A percentile compares a stretch with the other conserved stretches of the same genome.
phyloP scores from a whole-genome alignment of 805 yeast species.

The Candida silvatica region DNA sequence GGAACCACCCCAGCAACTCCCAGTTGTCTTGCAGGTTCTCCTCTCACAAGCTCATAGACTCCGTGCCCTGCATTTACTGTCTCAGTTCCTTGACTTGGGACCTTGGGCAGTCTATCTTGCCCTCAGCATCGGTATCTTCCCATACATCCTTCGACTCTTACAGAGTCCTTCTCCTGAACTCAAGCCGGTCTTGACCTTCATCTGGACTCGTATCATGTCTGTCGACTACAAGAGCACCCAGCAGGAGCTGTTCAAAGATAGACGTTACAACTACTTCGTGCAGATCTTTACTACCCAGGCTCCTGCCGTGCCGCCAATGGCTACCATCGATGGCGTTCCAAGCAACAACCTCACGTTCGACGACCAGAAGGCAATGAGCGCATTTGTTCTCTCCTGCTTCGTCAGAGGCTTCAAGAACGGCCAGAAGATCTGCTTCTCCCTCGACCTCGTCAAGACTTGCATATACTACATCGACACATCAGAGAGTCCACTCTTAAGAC shows the following conservation, averaged over 20 bases:
- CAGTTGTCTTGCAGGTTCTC: constrained; percentile 86
- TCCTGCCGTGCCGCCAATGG: constrained; percentile 8
- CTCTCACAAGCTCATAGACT: constrained; percentile 91
- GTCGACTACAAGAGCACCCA: constrained; percentile 88
- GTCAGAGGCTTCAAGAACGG: constrained; percentile 74
- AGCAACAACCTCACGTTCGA: constrained; percentile 32
- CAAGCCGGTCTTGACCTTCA: constrained; percentile 88
- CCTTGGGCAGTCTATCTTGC: constrained; percentile 97
- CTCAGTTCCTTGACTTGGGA: constrained; percentile 85
- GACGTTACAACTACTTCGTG: constrained; percentile 81
- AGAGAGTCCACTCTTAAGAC: constrained; percentile 80
- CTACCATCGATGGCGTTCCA: constrained; percentile 5
- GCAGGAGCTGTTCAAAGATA: constrained; percentile 84
- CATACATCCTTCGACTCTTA: constrained; percentile 80
- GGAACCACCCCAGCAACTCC: constrained; percentile 90
- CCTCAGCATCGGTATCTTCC: constrained; percentile 89
- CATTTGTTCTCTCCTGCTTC: constrained; percentile 79
- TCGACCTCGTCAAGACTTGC: constrained; percentile 64
- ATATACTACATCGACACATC: constrained; percentile 57
- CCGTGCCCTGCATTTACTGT: constrained; percentile 74
- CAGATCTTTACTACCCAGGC: constrained; percentile 52
- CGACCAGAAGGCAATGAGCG: constrained; percentile 94
- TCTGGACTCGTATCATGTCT: constrained; percentile 97
- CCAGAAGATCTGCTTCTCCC: constrained; percentile 68
- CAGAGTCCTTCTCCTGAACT: constrained; percentile 95